Base-by-base conservation (phyloP, 2,329 filamentous ascomycete species). In the Chaetoscypha palmicola region DNA sequence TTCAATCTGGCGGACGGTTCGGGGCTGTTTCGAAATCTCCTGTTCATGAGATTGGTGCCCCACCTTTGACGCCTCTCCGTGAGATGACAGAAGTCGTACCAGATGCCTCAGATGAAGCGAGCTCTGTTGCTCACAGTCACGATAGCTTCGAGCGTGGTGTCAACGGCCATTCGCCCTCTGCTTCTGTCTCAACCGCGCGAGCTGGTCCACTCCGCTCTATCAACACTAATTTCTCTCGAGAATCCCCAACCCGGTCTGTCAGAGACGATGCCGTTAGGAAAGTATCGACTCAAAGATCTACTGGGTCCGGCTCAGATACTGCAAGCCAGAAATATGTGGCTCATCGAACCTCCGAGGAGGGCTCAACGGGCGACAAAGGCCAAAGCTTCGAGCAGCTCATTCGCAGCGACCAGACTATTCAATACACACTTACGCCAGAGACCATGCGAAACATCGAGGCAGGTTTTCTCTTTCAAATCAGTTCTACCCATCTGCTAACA, bases 371-470 rank as follows among this genome's bases (percentile, higher is more conserved):
- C 35, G 76, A 81, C 46, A 76, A 82, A 38, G 75, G 77, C 8
- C 77, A 75, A 36, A 79, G 84, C 54, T 83, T 92, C 57, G 86
- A 92, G 58, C 76, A 89, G 54, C 70, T 91, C 39, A 90, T 92
- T 50, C 79, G 86, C 45, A 89, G 86, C 62, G 83, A 88, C 55
- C 79, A 89, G 59, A 91, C 86, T 1, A 81, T 91, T 33, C 86
- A 86, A 55, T 91, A 84, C 61, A 91, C 86, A 1, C 70, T 91
- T 21, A 92, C 86, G 0, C 86, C 86, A 0, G 80, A 85, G 58
- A 86, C 74, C 54, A 86, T 91, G 76, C 81, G 84, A 48, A 76
- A 86, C 52, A 80, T 86, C 55, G 80, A 86, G 63, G 83, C 86
- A 67, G 67, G 26, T 38, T 44, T 5, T 10, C 17, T 33, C 11